Percentiles rank a stretch among this genome's conserved stretches.
phyloP scores from a whole-genome alignment of 768 basidiomycete species.

The Russula sp. region DNA sequence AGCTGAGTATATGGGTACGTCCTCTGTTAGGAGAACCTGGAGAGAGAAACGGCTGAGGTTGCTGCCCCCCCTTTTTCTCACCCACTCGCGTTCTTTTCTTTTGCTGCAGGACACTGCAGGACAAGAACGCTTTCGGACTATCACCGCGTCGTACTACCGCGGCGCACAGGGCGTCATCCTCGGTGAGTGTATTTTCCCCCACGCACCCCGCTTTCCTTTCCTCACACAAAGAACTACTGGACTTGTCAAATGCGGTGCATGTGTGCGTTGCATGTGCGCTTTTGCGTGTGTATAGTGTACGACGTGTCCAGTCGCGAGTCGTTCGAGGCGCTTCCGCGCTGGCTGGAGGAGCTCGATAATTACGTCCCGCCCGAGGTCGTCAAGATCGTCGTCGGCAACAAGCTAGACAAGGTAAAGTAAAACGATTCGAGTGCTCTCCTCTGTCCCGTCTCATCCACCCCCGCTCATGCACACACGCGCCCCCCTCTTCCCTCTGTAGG shows the following conservation, averaged over 20 bases:
- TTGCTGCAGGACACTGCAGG: constrained; percentile 81
- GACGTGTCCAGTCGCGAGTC: constrained; percentile 90
- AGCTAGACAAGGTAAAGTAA: constrained; percentile 72
- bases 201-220: neutral
- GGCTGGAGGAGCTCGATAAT: constrained; percentile 90
- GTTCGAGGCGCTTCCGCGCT: constrained; percentile 89
- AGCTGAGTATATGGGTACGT: constrained; percentile 93
- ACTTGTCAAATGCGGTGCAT: too few relatives aligned
- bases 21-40: neutral
- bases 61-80: neutral
- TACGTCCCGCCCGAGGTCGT: constrained; percentile 82
- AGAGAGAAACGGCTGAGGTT: neutral
- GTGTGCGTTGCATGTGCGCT: too few relatives aligned
- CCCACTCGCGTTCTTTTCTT: neutral
- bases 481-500: constrained; percentile 37
- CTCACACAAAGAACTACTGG: neutral
- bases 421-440: neutral
- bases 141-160: constrained; percentile 93
- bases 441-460: neutral
- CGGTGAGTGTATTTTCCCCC: constrained; percentile 32
- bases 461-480: neutral
- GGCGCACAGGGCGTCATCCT: constrained; percentile 80
- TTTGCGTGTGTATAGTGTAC: constrained; percentile 53
- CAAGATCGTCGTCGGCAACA: constrained; percentile 93
- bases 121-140: constrained; percentile 92